Percentiles rank a stretch among this genome's conserved stretches.
These are phyloP conservation scores for Alnus glutinosa DNA, from an alignment of 306 rosid genomes.

Conservation along the genomic window DNA sequence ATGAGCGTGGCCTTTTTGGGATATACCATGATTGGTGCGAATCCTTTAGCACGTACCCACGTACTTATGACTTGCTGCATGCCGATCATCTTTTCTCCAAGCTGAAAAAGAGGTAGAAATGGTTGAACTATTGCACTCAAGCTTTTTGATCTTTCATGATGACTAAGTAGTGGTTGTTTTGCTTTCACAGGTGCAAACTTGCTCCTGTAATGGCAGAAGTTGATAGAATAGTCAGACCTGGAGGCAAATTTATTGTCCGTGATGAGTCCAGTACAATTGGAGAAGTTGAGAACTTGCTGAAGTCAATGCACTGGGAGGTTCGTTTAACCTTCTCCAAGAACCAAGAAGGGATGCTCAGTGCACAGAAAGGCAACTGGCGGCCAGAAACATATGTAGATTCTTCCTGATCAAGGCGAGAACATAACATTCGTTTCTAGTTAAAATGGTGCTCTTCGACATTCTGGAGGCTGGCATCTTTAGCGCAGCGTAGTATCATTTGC, in stretches of 20 bases:
- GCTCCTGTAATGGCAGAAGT: constrained; percentile 77
- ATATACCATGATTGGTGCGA: constrained; percentile 98
- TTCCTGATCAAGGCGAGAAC: constrained; percentile 38
- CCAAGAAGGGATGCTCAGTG: constrained; percentile 75
- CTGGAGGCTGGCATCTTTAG: constrained; percentile 26
- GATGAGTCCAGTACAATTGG: constrained; percentile 64
- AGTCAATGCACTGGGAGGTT: constrained; percentile 88
- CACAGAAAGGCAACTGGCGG: constrained; percentile 82
- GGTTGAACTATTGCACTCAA: background rate
- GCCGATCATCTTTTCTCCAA: constrained; percentile 89
- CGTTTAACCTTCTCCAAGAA: constrained; percentile 54
- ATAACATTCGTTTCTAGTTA: constrained; percentile 20
- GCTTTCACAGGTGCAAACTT: constrained; percentile 69
- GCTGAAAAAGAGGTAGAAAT: constrained; percentile 62
- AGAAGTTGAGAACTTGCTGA: constrained; percentile 71
- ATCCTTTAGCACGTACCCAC: constrained; percentile 90
- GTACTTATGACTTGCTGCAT: constrained; percentile 81
- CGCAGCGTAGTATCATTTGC: constrained; percentile 10
- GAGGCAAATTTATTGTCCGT: constrained; percentile 72
- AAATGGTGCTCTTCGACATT: constrained; percentile 6
- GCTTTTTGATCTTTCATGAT: background rate
- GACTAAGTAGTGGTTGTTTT: constrained; percentile 23
- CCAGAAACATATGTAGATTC: constrained; percentile 48
- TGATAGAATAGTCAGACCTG: constrained; percentile 83
- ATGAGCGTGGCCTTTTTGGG: constrained; percentile 89